Base-by-base conservation (phyloP, 2,329 filamentous ascomycete species). In the Beauveria sp. region DNA sequence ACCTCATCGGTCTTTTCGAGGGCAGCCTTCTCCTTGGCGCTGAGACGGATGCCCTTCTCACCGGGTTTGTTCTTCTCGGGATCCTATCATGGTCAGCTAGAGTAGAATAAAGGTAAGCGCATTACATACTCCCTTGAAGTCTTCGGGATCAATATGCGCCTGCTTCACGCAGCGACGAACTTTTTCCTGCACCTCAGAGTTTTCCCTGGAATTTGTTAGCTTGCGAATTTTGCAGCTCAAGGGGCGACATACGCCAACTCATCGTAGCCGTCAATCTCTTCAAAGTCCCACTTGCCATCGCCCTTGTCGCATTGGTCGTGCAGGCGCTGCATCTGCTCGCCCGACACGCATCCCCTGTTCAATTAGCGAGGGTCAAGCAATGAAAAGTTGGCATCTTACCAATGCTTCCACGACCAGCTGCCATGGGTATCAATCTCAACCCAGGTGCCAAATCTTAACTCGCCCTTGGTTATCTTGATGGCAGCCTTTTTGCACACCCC, bases 341-440 rank as follows among this genome's bases (percentile, higher is more conserved):
- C 92, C 18, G 91, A 96, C 41, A 92, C 84, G 68, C 93, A 97
- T 34, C 93, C 92, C 92, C 92, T 96, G 55, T 24, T 3, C 12
- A 18, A 22, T 52, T 30, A 37, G 47, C 20, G 20, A 10, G 9
- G 18, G 5, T 18, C 2, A 20, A 48, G 63, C 50, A 26, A 34
- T 52, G 60, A 54, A 26, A 50, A 61, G 52, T 14, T n/a, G 16
- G 14, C 43, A 48, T 67, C 82, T 70, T 80, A 96, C 93, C 93
- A 97, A 72, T 97, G 93, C 70, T 88, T 89, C 86, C 89, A 97
- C 61, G 78, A 73, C 84, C 86, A 96, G 69, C 80, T 81, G 47
- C 84, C 83, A 69, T 86, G 80, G 0, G 83, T 80, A 0, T 78
- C 68, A 34, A 88, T 82, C 9, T 82, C 82, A 64, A 96, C 82